A percentile compares a stretch with the other conserved stretches of the same genome.
These are phyloP conservation scores for Fusarium illudens DNA, from an alignment of 2,329 filamentous ascomycete species.

Conservation along the genomic window DNA sequence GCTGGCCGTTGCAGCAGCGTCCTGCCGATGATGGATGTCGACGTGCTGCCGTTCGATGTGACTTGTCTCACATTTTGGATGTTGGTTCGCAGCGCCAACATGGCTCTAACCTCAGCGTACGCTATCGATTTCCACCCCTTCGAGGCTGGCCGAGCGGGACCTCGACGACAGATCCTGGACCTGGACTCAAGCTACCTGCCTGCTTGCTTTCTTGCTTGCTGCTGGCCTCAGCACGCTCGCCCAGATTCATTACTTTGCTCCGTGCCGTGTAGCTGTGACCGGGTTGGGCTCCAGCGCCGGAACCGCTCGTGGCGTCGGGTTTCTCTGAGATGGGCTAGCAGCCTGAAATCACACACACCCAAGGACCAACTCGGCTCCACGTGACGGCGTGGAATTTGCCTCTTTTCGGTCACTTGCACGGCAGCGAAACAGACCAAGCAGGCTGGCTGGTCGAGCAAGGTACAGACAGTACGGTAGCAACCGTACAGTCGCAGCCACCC, in stretches of 20 bases:
- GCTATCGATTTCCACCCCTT: constrained; percentile 20
- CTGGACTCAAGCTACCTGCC: no score
- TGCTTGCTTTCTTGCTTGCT: background rate
- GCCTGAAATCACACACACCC: background rate
- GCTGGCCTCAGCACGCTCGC: constrained; percentile 10
- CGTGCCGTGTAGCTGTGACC: background rate
- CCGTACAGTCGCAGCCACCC: constrained; percentile 1
- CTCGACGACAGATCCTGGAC: background rate
- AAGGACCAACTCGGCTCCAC: constrained; percentile 14
- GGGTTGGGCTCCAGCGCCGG: constrained; percentile 25
- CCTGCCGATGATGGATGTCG: background rate
- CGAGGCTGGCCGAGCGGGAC: constrained; percentile 10
- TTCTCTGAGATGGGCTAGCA: background rate
- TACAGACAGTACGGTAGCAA: no score
- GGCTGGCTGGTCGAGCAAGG: constrained; percentile 3
- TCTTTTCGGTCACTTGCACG: constrained; percentile 28
- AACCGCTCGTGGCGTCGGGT: constrained; percentile 24
- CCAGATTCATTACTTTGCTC: background rate
- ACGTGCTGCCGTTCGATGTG: background rate
- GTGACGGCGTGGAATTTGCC: constrained; percentile 23
- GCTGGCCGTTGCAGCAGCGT: background rate
- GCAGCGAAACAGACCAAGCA: background rate
- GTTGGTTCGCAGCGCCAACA: constrained; percentile 1
- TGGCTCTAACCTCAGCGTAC: constrained; percentile 5
- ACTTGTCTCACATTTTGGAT: background rate